Evolutionary conservation across 2,329 filamentous ascomycete species (phyloP), one percentile per base, ranked within the genome.

Genomic region (Apiospora sp.): DNA sequence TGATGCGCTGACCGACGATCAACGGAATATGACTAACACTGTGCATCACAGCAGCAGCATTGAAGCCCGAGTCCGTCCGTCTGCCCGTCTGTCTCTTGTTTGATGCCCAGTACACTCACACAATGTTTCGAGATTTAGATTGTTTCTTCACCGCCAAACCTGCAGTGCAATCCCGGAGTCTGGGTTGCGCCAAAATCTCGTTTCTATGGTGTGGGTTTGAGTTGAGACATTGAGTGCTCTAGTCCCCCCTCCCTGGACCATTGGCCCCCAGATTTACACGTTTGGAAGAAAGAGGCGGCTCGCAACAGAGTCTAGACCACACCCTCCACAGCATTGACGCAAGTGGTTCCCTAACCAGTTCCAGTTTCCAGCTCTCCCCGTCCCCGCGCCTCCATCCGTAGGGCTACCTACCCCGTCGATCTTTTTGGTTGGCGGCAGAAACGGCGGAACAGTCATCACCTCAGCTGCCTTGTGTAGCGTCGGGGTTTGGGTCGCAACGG

Each of bases 51-150:
- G 22, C 58, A 41, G 58, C 58, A 64, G 58, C 58, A 41, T 64
- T 30, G 19, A 19, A 64, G 58, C 58, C 58, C 34, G 58, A 64
- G 30, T 37, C 30, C 12, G 58, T 41, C 30, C 30, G 54, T 14
- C 14, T 14, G 51, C 3, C 44, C 19, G 44, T 54, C 4, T 61
- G 16, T 37, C 4, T 61, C 19, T 37, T 37, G 54, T 61, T 37
- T 61, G 54, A 61, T 61, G 54, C 54, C 54, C 54, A 61, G 54
- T 41, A n/a, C 58, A 34, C 58, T 64, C 34, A 41, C 58, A 64
- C 58, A 64, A 64, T n/a, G 58, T 64, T 37, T 64, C 58, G 58
- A 64, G 58, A 64, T 64, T 64, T 64, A 24, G 19, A 41, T 64
- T 64, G 34, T 64, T 64, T 64, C 58, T 64, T 64, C 58, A 64